phyloP scores from a whole-genome alignment of 805 yeast genomes.

The Metschnikowia picachoensis region DNA sequence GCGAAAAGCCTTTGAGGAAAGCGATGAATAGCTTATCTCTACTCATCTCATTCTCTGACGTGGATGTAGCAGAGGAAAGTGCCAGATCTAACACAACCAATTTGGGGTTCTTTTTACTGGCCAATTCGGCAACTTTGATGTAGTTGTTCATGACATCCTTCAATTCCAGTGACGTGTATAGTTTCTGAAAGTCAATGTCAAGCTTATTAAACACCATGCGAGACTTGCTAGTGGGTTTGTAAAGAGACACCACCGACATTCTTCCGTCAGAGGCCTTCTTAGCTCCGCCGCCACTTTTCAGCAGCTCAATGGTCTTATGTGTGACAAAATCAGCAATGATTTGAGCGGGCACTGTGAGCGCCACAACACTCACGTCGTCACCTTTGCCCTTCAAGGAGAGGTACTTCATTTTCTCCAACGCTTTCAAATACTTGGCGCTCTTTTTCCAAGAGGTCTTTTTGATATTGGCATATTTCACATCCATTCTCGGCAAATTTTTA shows the following conservation, averaged over 20 bases:
- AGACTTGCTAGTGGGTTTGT: slow-evolving; percentile 53
- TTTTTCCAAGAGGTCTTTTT: slow-evolving; percentile 90
- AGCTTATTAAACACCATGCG: slow-evolving; percentile 45
- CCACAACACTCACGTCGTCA: slow-evolving; percentile 61
- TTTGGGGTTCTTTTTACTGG: slow-evolving; percentile 49
- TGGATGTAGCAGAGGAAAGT: slow-evolving; percentile 42
- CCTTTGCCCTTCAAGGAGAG: slow-evolving; percentile 78
- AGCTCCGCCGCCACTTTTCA: slow-evolving; percentile 23
- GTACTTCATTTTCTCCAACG: slow-evolving; percentile 74
- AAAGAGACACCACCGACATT: slow-evolving; percentile 37
- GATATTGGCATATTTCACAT: slow-evolving; percentile 48
- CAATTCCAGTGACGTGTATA: slow-evolving; percentile 54
- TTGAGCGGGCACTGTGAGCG: slow-evolving; percentile 15
- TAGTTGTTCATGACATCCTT: slow-evolving; percentile 52
- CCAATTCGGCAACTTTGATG: slow-evolving; percentile 49
- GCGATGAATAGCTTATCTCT: slow-evolving; percentile 45
- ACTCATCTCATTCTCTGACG: slow-evolving; percentile 23
- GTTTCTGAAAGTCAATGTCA: slow-evolving; percentile 32
- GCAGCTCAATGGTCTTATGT: slow-evolving; percentile 40
- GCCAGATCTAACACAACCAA: slow-evolving; percentile 52
- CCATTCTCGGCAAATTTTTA: slow-evolving; percentile 70
- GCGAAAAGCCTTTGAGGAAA: slow-evolving; percentile 46
- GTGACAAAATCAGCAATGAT: slow-evolving; percentile 60
- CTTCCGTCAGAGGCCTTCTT: slow-evolving; percentile 24
- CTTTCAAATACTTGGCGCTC: slow-evolving; percentile 76